Base-by-base conservation (phyloP, 2,329 filamentous ascomycete genomes). In the Stagonosporopsis vannaccii region DNA sequence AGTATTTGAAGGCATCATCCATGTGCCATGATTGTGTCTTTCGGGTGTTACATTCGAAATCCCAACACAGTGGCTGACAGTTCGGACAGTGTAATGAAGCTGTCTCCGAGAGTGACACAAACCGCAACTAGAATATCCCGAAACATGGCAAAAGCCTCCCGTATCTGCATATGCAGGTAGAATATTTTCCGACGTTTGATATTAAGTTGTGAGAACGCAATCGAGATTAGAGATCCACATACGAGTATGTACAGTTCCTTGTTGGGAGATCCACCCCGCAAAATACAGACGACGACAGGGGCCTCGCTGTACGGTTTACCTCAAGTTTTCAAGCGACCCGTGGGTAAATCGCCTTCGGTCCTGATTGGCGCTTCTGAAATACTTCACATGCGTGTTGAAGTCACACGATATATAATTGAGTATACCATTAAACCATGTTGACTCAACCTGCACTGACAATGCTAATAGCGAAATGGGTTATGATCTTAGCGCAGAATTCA, bases 71-170 rank as follows among this genome's bases (percentile, higher is more conserved):
- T 51, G 47, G 42, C 30, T 56, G 53, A 56, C 53, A 44, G 17
- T 36, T 46, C 32, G 19, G 7, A 35, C 5, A 9, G 43, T 56
- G 48, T 30, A 39, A 56, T 37, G n/a, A 39, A 15, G 11, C 37
- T 40, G 43, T 47, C 30, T 47, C 53, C 39, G 15, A 43, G 9
- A 30, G 43, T 32, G 36, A 25, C 53, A 51, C 53, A 22, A 35
- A 47, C 55, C 49, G 44, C 50, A 54, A 61, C 54, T 60, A 54
- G 47, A 54, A 55, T 43, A 58, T 30, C 32, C 17, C 44, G 59
- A 58, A 62, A 62, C 45, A 54, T 45, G 40, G 30, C 37, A 48
- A 26, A 39, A 26, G 33, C 36, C 28, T 51, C 28, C 42, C 32
- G 37, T 30, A 26, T 44, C 37, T 44, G 39, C 56, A 46, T 49